A percentile compares a stretch with the other conserved stretches of the same genome.
Conservation (phyloP, 176 grass and related monocot genomes). For the Otatea glauca region DNA sequence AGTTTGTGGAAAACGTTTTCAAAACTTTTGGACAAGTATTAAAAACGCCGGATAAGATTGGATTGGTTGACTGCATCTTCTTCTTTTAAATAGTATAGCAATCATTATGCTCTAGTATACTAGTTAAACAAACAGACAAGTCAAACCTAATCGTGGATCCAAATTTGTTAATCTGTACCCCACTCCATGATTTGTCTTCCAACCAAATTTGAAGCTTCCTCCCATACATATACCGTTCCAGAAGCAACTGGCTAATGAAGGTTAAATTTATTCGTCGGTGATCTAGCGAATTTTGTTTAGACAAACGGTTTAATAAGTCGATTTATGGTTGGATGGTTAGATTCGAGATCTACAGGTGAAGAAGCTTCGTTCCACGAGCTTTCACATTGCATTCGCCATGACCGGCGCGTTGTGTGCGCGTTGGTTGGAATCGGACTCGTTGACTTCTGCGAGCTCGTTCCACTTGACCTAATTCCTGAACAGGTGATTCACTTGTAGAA, state of each 20-base stretch:
- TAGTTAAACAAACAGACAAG: not conserved
- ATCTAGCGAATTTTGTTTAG: not conserved
- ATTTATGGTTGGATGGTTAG: not conserved
- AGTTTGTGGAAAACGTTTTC: not conserved
- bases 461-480: not conserved
- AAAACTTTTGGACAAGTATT: not conserved
- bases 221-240: not conserved
- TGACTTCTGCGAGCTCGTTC: not conserved
- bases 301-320: not conserved
- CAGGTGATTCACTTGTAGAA: not conserved
- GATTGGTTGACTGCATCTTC: slow-evolving; percentile 29
- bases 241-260: not conserved
- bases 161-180: not conserved
- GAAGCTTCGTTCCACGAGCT: not conserved
- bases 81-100: not conserved
- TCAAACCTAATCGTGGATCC: slow-evolving; percentile 50
- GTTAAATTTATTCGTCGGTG: not conserved
- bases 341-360: not conserved
- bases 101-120: not conserved
- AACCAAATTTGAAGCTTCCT: not conserved
- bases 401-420: slow-evolving; percentile 26
- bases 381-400: slow-evolving; percentile 2
- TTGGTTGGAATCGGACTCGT: slow-evolving; percentile 7
- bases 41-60: slow-evolving; percentile 30
- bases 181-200: not conserved